A percentile compares a stretch with the other conserved stretches of the same genome.
These are phyloP conservation scores for Penicillium sp. DNA, from an alignment of 2,329 filamentous ascomycete genomes.

Conservation along the genomic window DNA sequence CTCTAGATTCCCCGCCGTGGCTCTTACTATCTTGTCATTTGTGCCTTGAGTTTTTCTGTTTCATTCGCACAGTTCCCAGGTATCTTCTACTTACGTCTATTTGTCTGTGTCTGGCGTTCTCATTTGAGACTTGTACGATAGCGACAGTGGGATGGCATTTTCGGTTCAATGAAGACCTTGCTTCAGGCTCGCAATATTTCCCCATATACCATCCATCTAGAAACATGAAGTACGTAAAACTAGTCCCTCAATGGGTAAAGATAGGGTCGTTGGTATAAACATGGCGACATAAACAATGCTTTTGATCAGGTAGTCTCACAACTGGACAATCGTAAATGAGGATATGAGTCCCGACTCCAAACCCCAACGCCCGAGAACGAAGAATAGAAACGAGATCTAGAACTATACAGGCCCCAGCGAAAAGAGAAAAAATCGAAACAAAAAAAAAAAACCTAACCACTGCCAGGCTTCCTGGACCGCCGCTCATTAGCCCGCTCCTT, in stretches of 20 bases:
- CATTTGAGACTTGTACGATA: slow-evolving; percentile 32
- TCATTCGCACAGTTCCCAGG: slow-evolving; percentile 10
- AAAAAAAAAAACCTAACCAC: slow-evolving; percentile 23
- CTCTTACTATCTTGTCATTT: slow-evolving; percentile 21
- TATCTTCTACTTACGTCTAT: slow-evolving; percentile 12
- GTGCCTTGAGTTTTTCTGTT: slow-evolving; percentile 13
- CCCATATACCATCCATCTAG: not conserved
- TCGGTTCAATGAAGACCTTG: slow-evolving; percentile 28
- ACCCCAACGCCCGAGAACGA: slow-evolving; percentile 35
- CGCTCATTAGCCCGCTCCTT: slow-evolving; percentile 71
- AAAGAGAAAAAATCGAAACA: slow-evolving; percentile 10
- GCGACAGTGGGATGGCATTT: slow-evolving; percentile 29
- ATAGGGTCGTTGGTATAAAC: not conserved
- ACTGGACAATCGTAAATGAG: slow-evolving; percentile 27
- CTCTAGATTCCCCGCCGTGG: slow-evolving; percentile 34
- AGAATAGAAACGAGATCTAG: slow-evolving; percentile 16
- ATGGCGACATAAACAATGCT: slow-evolving; percentile 30
- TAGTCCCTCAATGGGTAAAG: not conserved
- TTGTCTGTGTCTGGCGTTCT: slow-evolving; percentile 25
- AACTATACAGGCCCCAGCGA: slow-evolving; percentile 20
- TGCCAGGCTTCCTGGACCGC: slow-evolving; percentile 48
- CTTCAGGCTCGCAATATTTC: slow-evolving; percentile 12
- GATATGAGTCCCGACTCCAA: slow-evolving; percentile 31
- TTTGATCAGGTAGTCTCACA: slow-evolving; percentile 27
- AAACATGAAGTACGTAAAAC: not conserved